phyloP scores from a whole-genome alignment of 148 eudicot genomes.

The Camellia sinensis region DNA sequence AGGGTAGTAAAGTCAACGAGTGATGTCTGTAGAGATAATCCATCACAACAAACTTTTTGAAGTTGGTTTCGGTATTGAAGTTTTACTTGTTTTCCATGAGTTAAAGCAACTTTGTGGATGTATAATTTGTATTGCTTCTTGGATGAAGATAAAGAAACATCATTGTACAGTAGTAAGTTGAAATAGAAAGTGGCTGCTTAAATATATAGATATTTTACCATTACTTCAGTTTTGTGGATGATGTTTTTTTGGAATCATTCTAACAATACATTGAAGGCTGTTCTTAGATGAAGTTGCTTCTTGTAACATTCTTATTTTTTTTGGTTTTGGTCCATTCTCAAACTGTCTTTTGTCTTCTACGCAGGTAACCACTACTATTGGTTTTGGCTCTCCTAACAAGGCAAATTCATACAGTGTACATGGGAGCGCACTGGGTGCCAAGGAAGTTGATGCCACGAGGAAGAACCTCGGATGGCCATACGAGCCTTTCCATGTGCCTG shows the following conservation, averaged over 20 bases:
- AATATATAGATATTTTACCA: not conserved
- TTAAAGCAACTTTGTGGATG: too few relatives aligned
- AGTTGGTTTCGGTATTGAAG: not conserved
- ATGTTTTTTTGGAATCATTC: not conserved
- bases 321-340: not conserved
- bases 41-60: not conserved
- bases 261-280: not conserved
- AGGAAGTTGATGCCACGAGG: constrained; percentile 97
- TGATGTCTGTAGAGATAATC: not conserved
- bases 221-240: not conserved
- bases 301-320: not conserved
- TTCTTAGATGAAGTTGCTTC: not conserved
- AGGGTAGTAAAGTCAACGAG: not conserved
- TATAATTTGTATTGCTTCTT: not conserved
- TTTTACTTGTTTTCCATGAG: not conserved
- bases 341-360: not conserved
- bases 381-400: constrained; percentile 96
- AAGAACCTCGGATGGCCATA: constrained; percentile 87
- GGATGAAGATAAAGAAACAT: not conserved
- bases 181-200: not conserved
- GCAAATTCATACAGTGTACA: constrained; percentile 98
- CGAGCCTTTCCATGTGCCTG: constrained; percentile 98
- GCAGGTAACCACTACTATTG: constrained; percentile 96
- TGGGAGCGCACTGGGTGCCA: constrained; percentile 88
- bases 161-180: not conserved